A percentile compares a stretch with the other conserved stretches of the same genome.
Evolutionary conservation across 2,329 filamentous ascomycete genomes (phyloP).

Genomic region (Gaeumannomyces tritici): DNA sequence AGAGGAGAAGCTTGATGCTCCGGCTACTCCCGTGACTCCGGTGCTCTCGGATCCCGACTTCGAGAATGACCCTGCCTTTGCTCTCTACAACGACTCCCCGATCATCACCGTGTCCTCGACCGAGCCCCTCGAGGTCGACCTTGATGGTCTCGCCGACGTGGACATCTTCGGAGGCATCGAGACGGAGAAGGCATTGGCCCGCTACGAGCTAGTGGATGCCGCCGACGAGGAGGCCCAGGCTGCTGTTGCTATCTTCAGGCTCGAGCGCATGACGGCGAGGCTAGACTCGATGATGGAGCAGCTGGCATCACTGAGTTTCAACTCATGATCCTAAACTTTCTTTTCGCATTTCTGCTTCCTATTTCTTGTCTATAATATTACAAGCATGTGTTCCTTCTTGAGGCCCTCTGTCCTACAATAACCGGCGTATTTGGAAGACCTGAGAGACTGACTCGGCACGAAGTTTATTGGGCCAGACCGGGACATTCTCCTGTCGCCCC

Average conservation of each 20-base stretch:
- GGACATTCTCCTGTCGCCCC: neutral
- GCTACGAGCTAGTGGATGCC: conserved; percentile 55
- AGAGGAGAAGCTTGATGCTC: conserved; percentile 22
- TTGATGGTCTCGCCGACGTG: conserved; percentile 27
- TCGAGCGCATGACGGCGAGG: conserved; percentile 37
- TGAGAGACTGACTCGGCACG: neutral
- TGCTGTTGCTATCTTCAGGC: conserved; percentile 14
- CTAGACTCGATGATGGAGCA: conserved; percentile 24
- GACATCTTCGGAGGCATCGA: conserved; percentile 45
- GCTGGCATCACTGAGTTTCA: conserved; percentile 24
- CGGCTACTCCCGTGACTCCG: conserved; percentile 15
- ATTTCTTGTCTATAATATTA: neutral
- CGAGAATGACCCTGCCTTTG: conserved; percentile 53
- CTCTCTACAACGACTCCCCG: conserved; percentile 39
- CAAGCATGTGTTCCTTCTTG: neutral
- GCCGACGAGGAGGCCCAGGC: conserved; percentile 34
- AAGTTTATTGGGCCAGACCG: neutral
- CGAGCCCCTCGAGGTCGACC: conserved; percentile 27
- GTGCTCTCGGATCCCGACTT: conserved; percentile 47
- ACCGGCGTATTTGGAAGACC: neutral
- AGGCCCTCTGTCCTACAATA: neutral
- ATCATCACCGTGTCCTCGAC: conserved; percentile 15
- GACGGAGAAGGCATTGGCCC: conserved; percentile 53
- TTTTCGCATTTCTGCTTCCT: neutral
- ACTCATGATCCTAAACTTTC: conserved; percentile 16